Base-by-base conservation (phyloP, 495 filamentous ascomycete species). In the Amniculicola lignicola region DNA sequence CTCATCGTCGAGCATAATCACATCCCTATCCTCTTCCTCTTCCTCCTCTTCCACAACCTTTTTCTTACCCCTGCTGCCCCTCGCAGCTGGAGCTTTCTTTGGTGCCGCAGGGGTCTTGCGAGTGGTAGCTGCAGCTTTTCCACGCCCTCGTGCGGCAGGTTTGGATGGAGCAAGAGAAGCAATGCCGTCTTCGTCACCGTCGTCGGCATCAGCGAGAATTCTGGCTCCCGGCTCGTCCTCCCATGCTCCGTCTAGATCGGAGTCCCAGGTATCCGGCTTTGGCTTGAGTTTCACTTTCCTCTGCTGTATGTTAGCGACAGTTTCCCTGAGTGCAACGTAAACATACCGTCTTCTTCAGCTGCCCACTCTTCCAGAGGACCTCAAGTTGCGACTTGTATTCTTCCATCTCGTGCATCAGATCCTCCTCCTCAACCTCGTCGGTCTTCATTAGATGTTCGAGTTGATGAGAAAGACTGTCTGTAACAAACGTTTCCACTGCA, bases 401-500 rank as follows among this genome's bases (percentile, higher is more conserved):
- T 18, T 63, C 55, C 63, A 66, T 60, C 3, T 62, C 55, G 2
- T 59, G 54, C 23, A 87, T 44, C 35, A 62, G 42, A 4, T 60
- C 56, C 1, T 63, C 63, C 24, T 88, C 84, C 1, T 85, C 80
- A 9, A 84, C 82, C 5, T 83, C 77, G 24, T 86, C 78, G 10
- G 90, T 67, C 0, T 72, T 50, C 67, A 87, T 70, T 41, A 99
- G 72, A 44, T 89, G 80, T 61, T 85, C 87, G 31, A 95, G 74
- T 62, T 95, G 89, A 54, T 76, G 82, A 12, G 80, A 75, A 1
- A 97, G 74, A 19, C 86, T 89, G 14, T 94, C 85, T 36, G 82
- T 82, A 21, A 97, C 87, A 62, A 97, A 97, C 61, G 79, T 80
- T 62, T 95, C 85, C 79, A 97, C 86, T 0, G 91, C 91, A 59